A percentile compares a stretch with the other conserved stretches of the same genome.
Conservation (phyloP, 2,329 filamentous ascomycete genomes). For the Aspergillus sp. region DNA sequence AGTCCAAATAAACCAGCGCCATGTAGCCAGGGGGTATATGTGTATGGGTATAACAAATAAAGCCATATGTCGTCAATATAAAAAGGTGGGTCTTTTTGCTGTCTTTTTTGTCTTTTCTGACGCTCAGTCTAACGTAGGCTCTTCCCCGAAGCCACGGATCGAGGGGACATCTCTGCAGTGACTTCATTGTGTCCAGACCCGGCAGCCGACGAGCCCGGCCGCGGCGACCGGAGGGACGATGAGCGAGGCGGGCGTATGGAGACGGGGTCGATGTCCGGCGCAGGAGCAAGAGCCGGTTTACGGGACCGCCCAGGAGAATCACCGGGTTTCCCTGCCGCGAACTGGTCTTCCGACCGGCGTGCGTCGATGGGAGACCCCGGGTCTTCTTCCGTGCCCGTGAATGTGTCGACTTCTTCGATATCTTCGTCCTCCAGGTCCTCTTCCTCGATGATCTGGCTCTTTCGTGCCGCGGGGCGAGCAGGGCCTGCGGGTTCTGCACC, state of each 20-base stretch:
- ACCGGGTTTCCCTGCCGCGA: conserved; percentile 7
- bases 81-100: conserved; percentile 3
- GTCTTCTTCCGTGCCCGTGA: conserved; percentile 32
- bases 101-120: too few species aligned
- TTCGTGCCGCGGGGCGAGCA: conserved; percentile 30
- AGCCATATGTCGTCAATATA: not conserved
- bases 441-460: conserved; percentile 45
- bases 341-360: conserved; percentile 10
- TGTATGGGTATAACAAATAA: not conserved
- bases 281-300: conserved; percentile 30
- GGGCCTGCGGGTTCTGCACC: conserved; percentile 14
- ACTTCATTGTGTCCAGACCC: conserved; percentile 6
- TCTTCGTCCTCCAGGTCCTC: conserved; percentile 41
- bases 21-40: conserved; percentile 19
- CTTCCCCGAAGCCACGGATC: conserved; percentile 10
- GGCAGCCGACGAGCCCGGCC: conserved; percentile 10
- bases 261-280: conserved; percentile 29
- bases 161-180: conserved; percentile 9
- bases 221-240: conserved; percentile 32
- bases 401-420: conserved; percentile 42
- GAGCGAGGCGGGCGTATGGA: conserved; percentile 35
- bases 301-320: conserved; percentile 16
- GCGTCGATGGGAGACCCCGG: conserved; percentile 21
- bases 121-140: too few species aligned
- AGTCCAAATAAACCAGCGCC: conserved; percentile 13